These are phyloP conservation scores for Rhynchospora breviuscula DNA, from an alignment of 176 grass and related monocot genomes.

Conservation along the genomic window DNA sequence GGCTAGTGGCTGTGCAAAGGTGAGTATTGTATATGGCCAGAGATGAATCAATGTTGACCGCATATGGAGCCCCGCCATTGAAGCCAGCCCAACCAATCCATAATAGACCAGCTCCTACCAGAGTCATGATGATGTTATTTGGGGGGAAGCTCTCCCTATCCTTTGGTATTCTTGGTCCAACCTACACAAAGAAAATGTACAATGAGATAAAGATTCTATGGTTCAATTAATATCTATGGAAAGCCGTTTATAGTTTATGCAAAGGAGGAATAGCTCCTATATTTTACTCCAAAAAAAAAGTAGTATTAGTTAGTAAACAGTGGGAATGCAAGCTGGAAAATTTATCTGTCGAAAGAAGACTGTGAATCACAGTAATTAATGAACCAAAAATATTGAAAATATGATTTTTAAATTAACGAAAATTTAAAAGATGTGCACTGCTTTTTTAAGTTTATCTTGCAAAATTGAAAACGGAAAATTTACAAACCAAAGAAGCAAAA, in stretches of 20 bases:
- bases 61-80: constrained; percentile 68
- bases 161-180: constrained; percentile 53
- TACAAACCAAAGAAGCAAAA: not conserved
- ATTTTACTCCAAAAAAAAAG: too few species aligned
- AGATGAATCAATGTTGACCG: constrained; percentile 52
- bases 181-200: constrained; percentile 8
- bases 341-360: not conserved
- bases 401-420: not conserved
- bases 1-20: constrained; percentile 71
- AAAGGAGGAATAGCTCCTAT: not conserved
- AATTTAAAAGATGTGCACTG: not conserved
- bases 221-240: not conserved
- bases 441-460: not conserved
- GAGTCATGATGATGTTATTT: constrained; percentile 64
- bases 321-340: not conserved
- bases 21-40: constrained; percentile 73
- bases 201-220: not conserved
- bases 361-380: not conserved
- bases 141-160: constrained; percentile 74
- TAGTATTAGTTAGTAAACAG: not conserved
- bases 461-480: not conserved
- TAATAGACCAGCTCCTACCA: constrained; percentile 58
- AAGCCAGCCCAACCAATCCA: constrained; percentile 92
- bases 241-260: not conserved
- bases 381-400: too few species aligned